Conservation (phyloP, 179 eudicot genomes). For the Actinidia chinensis region DNA sequence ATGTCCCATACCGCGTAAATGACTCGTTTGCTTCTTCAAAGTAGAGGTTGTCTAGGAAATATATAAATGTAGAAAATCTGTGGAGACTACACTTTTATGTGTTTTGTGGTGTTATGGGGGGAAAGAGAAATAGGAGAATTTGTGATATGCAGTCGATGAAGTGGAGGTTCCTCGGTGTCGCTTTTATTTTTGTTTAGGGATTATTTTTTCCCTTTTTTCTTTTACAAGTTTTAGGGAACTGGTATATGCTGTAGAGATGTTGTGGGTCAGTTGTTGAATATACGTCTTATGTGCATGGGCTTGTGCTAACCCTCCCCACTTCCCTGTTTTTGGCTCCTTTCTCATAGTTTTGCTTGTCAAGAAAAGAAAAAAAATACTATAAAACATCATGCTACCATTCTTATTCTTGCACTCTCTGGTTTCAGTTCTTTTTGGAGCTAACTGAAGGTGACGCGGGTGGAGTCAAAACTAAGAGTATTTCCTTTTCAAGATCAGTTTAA, state of each 20-base stretch:
- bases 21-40: too few species aligned
- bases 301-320: background rate
- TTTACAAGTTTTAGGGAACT: background rate
- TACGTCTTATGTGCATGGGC: background rate
- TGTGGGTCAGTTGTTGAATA: background rate
- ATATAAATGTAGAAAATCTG: too few species aligned
- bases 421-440: conserved; percentile 90
- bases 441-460: conserved; percentile 98
- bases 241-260: background rate
- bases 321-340: too few species aligned
- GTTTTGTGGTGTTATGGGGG: too few species aligned
- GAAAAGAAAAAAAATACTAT: background rate
- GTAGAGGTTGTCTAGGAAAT: too few species aligned
- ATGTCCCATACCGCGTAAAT: too few species aligned
- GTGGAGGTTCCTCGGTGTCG: too few species aligned
- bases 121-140: too few species aligned
- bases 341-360: background rate
- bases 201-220: too few species aligned
- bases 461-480: conserved; percentile 91
- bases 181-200: too few species aligned
- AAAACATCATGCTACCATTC: background rate
- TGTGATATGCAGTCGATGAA: too few species aligned
- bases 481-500: conserved; percentile 93
- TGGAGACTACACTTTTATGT: too few species aligned
- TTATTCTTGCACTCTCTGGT: conserved; percentile 14